Conservation (phyloP, 768 basidiomycete genomes). For the Amylocystis lapponica region DNA sequence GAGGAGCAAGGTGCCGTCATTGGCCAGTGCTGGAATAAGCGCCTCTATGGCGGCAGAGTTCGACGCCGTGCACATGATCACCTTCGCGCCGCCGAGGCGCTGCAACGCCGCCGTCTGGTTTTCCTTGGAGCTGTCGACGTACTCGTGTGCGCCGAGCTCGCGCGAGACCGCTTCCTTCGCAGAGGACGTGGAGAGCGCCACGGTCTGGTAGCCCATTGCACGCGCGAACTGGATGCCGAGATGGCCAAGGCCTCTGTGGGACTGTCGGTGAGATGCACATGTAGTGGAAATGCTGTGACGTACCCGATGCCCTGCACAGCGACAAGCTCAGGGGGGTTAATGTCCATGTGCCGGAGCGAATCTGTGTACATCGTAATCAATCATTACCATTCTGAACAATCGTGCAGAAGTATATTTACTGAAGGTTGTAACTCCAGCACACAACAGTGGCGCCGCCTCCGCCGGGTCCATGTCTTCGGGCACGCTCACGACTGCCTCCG, state of each 20-base stretch:
- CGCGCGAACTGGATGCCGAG: slow-evolving; percentile 29
- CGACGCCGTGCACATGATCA: slow-evolving; percentile 30
- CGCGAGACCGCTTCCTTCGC: slow-evolving; percentile 28
- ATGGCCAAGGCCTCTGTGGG: slow-evolving; percentile 24
- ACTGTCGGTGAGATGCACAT: background rate
- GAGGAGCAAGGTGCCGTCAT: slow-evolving; percentile 17
- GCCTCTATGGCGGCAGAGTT: slow-evolving; percentile 9
- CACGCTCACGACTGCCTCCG: slow-evolving; percentile 20
- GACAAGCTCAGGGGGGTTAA: slow-evolving; percentile 30
- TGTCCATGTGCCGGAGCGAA: slow-evolving; percentile 22
- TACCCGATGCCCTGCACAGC: slow-evolving; percentile 33
- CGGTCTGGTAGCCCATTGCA: slow-evolving; percentile 30
- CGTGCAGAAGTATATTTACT: slow-evolving; percentile 10
- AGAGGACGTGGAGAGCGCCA: slow-evolving; percentile 27
- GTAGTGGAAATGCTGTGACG: background rate
- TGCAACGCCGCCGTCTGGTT: slow-evolving; percentile 25
- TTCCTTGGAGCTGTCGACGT: slow-evolving; percentile 26
- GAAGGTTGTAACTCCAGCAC: slow-evolving; percentile 35
- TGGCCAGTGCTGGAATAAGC: slow-evolving; percentile 15
- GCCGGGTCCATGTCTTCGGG: slow-evolving; percentile 21
- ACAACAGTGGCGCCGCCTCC: slow-evolving; percentile 26
- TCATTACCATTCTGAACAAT: too few species aligned
- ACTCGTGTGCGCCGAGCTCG: slow-evolving; percentile 32
- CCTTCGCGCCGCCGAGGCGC: slow-evolving; percentile 31
- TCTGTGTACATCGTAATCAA: slow-evolving; percentile 27